Conservation (phyloP, 345 rosid species). For the Raphanus raphanistrum region DNA sequence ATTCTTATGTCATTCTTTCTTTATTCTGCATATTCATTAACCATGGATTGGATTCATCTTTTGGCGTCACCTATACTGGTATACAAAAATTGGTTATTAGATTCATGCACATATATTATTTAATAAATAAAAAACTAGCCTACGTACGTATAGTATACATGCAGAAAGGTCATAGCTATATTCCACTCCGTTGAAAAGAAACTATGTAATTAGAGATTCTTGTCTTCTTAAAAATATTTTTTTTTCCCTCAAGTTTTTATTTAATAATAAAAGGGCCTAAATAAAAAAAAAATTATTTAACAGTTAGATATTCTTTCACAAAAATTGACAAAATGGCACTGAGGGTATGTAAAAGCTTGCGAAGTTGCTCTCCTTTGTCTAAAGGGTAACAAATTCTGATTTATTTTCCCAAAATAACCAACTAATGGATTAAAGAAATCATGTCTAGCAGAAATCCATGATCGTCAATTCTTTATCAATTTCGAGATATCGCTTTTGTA, state of each 20-base stretch:
- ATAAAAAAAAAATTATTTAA: too few relatives aligned
- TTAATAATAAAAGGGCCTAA: too few relatives aligned
- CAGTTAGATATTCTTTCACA: conserved; percentile 34
- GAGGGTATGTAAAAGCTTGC: conserved; percentile 30
- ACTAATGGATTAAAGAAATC: neutral
- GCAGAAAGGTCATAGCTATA: conserved; percentile 34
- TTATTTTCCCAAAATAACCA: neutral
- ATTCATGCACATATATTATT: conserved; percentile 16
- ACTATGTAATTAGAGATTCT: conserved; percentile 24
- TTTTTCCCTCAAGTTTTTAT: too few relatives aligned
- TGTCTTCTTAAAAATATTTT: conserved; percentile 13
- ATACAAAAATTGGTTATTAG: conserved; percentile 23
- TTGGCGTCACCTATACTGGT: conserved; percentile 22
- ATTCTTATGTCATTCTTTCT: conserved; percentile 45
- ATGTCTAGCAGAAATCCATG: neutral
- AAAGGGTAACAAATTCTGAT: conserved; percentile 21
- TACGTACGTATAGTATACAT: conserved; percentile 34
- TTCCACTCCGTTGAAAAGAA: conserved; percentile 26
- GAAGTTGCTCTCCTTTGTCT: conserved; percentile 30
- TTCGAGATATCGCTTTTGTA: conserved; percentile 3
- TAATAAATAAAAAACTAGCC: neutral
- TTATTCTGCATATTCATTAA: conserved; percentile 41
- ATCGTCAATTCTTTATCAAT: neutral
- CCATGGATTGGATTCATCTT: conserved; percentile 39
- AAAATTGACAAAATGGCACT: conserved; percentile 34